phyloP scores from a whole-genome alignment of 192 early-diverging fungal genomes.

The Dissophora globulifera region DNA sequence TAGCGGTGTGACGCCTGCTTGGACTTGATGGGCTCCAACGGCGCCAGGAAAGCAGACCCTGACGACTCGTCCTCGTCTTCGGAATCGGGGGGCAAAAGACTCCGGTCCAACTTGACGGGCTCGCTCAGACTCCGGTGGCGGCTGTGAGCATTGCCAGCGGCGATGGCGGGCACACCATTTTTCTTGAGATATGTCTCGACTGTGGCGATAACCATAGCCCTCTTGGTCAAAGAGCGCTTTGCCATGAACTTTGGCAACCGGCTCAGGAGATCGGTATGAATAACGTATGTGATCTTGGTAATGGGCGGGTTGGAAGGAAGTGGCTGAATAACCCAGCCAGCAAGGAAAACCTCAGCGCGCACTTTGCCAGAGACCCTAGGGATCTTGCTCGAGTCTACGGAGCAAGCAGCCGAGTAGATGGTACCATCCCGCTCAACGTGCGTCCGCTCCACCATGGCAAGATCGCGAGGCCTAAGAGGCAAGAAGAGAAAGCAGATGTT shows the following conservation, averaged over 20 bases:
- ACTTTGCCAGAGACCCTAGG: slow-evolving; percentile 55
- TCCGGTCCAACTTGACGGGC: slow-evolving; percentile 26
- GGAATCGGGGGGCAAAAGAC: slow-evolving; percentile 25
- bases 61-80: slow-evolving; percentile 21
- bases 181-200: slow-evolving; percentile 63
- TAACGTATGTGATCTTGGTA: slow-evolving; percentile 64
- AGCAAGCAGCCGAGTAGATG: slow-evolving; percentile 60
- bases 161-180: slow-evolving; percentile 37
- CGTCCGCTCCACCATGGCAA: slow-evolving; percentile 55
- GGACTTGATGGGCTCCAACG: slow-evolving; percentile 10
- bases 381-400: slow-evolving; percentile 57
- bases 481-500: not conserved
- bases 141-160: not conserved
- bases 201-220: slow-evolving; percentile 61
- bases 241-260: slow-evolving; percentile 64
- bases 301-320: slow-evolving; percentile 55
- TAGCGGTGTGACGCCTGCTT: not conserved
- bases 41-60: slow-evolving; percentile 13
- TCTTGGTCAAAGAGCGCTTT: slow-evolving; percentile 59
- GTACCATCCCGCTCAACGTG: slow-evolving; percentile 56
- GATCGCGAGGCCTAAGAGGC: slow-evolving; percentile 28
- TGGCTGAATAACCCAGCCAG: slow-evolving; percentile 68
- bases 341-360: slow-evolving; percentile 54
- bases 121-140: slow-evolving; percentile 44
- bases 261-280: slow-evolving; percentile 62